Evolutionary conservation across 768 basidiomycete genomes (phyloP).

Genomic region (Rhodotorula babjevae): DNA sequence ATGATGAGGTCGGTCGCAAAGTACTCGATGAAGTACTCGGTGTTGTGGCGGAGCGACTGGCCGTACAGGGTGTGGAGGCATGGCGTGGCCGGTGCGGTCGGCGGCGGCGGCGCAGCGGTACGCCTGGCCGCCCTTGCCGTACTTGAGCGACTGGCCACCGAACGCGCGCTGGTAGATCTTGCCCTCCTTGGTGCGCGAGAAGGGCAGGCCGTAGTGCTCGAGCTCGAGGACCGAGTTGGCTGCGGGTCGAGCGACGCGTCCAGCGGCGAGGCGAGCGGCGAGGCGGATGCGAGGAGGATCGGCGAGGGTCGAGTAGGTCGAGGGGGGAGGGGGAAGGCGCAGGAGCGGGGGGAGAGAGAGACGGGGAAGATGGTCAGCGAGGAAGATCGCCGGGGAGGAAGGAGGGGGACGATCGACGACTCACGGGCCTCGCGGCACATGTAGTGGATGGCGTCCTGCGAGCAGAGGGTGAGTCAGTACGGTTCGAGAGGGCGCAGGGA

Average conservation of each 20-base stretch:
- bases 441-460: slow-evolving; percentile 96
- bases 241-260: too few relatives aligned
- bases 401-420: slow-evolving; percentile 48
- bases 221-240: slow-evolving; percentile 56
- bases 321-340: too few relatives aligned
- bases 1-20: slow-evolving; percentile 96
- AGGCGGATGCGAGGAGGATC: neutral
- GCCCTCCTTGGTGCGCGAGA: slow-evolving; percentile 95
- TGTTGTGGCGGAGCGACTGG: slow-evolving; percentile 96
- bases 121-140: slow-evolving; percentile 96
- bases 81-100: slow-evolving; percentile 95
- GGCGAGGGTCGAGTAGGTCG: neutral
- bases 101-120: slow-evolving; percentile 98
- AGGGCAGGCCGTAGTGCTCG: slow-evolving; percentile 97
- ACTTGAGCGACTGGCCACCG: slow-evolving; percentile 94
- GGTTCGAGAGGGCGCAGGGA: fast-evolving
- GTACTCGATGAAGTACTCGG: slow-evolving; percentile 99
- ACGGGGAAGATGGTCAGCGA: slow-evolving; percentile 26
- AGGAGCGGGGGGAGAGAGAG: neutral
- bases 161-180: slow-evolving; percentile 99
- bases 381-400: neutral
- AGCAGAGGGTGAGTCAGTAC: neutral
- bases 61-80: slow-evolving; percentile 97
- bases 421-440: slow-evolving; percentile 97
- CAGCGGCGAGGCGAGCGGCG: neutral